phyloP scores from a whole-genome alignment of 1,284 basidiomycete species.

The Moniliella sp. region DNA sequence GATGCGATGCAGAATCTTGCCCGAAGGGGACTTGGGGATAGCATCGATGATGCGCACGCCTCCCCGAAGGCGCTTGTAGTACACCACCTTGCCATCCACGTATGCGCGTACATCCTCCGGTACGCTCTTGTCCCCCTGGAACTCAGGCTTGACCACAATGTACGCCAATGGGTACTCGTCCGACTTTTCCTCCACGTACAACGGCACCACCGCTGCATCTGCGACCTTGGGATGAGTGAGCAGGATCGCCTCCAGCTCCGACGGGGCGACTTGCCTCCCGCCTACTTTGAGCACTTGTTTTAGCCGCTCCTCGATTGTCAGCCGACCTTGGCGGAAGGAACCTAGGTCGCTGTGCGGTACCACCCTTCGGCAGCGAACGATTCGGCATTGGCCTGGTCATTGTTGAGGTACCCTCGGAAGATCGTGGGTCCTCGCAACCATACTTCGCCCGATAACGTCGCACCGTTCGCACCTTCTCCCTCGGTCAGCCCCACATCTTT shows the following conservation, averaged over 20 bases:
- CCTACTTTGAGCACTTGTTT: conserved; percentile 10
- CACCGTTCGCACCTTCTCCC: too few species aligned
- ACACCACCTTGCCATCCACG: conserved; percentile 36
- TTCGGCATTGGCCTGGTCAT: conserved; percentile 18
- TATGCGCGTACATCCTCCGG: conserved; percentile 37
- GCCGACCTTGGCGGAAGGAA: conserved; percentile 4
- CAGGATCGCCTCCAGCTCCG: conserved; percentile 51
- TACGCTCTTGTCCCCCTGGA: conserved; percentile 18
- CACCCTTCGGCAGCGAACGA: conserved; percentile 15
- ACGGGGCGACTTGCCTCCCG: conserved; percentile 18
- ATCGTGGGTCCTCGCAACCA: conserved; percentile 38
- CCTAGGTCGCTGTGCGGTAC: conserved; percentile 22
- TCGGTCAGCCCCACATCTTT: conserved; percentile 24
- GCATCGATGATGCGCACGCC: conserved; percentile 36
- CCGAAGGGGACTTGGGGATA: conserved; percentile 16
- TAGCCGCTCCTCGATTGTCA: too few species aligned
- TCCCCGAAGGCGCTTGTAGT: conserved; percentile 49
- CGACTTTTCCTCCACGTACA: conserved; percentile 54
- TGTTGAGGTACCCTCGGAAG: conserved; percentile 37
- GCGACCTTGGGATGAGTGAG: conserved; percentile 48
- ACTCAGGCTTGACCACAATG: conserved; percentile 42
- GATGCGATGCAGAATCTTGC: conserved; percentile 17
- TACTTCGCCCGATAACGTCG: conserved; percentile 37
- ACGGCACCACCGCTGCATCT: conserved; percentile 52
- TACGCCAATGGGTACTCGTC: conserved; percentile 57